phyloP scores from a whole-genome alignment of 2,329 filamentous ascomycete species.

The Talaromyces sp. region DNA sequence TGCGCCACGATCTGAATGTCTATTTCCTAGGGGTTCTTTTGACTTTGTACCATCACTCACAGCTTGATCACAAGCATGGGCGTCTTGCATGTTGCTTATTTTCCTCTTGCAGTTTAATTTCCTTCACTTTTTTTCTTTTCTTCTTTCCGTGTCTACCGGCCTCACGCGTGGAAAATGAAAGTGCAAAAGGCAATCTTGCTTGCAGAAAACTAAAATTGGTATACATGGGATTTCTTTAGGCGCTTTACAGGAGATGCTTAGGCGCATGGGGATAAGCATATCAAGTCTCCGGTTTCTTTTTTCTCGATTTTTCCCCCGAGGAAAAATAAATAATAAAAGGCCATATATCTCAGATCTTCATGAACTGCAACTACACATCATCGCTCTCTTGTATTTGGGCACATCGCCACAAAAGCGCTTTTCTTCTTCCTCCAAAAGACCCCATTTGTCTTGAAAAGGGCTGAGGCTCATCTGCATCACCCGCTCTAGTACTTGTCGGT shows the following conservation, averaged over 20 bases:
- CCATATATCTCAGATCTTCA: conserved; percentile 39
- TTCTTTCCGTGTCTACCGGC: conserved; percentile 18
- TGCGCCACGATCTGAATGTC: conserved; percentile 33
- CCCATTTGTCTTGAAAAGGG: conserved; percentile 75
- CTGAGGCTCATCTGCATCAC: conserved; percentile 81
- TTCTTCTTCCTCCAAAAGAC: conserved; percentile 71
- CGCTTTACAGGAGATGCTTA: conserved; percentile 24
- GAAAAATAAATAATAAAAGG: background rate
- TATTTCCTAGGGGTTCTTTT: conserved; percentile 25
- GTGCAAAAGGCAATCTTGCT: conserved; percentile 30
- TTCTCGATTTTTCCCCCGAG: conserved; percentile 1
- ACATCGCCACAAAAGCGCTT: conserved; percentile 83
- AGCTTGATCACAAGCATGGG: conserved; percentile 23
- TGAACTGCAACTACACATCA: conserved; percentile 96
- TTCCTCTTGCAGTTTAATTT: conserved; percentile 14
- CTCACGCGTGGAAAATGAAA: conserved; percentile 17
- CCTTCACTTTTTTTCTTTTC: no score
- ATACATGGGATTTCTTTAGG: conserved; percentile 23
- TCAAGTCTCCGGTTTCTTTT: conserved; percentile 8
- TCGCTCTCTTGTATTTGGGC: conserved; percentile 72
- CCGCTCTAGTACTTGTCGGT: conserved; percentile 74
- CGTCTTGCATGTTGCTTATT: conserved; percentile 23
- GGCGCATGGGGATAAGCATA: conserved; percentile 24
- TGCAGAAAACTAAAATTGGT: conserved; percentile 22
- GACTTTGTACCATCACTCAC: conserved; percentile 26